Conservation (phyloP, 345 rosid genomes). For the Eucalyptus lansdowneana region DNA sequence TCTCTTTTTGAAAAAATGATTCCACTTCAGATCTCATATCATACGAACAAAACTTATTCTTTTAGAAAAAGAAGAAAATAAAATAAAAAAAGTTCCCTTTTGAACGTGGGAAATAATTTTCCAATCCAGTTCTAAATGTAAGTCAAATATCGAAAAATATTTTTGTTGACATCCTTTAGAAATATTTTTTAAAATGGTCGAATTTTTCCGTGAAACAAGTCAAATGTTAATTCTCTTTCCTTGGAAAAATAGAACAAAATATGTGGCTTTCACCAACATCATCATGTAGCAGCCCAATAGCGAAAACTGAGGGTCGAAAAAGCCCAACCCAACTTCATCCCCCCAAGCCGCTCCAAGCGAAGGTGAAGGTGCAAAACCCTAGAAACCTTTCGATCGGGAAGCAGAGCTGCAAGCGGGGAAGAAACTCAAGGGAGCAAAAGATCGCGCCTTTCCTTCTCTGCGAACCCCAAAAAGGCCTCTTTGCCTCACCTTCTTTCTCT, state of each 20-base stretch:
- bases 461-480: not conserved
- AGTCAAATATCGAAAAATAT: no score
- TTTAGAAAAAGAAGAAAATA: not conserved
- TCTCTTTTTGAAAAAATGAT: no score
- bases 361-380: not conserved
- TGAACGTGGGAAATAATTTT: fast-evolving
- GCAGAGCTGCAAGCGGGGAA: not conserved
- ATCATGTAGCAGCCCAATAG: not conserved
- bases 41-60: fast-evolving
- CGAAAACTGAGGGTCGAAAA: not conserved
- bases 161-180: not conserved
- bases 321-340: not conserved
- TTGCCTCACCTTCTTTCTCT: not conserved
- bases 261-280: not conserved
- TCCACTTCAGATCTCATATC: fast-evolving
- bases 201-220: not conserved
- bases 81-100: no score
- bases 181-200: no score
- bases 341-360: not conserved
- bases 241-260: fast-evolving
- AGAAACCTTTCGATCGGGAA: not conserved
- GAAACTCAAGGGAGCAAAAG: not conserved
- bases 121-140: fast-evolving
- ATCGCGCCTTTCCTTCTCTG: not conserved
- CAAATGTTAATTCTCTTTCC: not conserved